Base-by-base conservation (phyloP, 176 grass and related monocot species). In the Elaeis guineensis region DNA sequence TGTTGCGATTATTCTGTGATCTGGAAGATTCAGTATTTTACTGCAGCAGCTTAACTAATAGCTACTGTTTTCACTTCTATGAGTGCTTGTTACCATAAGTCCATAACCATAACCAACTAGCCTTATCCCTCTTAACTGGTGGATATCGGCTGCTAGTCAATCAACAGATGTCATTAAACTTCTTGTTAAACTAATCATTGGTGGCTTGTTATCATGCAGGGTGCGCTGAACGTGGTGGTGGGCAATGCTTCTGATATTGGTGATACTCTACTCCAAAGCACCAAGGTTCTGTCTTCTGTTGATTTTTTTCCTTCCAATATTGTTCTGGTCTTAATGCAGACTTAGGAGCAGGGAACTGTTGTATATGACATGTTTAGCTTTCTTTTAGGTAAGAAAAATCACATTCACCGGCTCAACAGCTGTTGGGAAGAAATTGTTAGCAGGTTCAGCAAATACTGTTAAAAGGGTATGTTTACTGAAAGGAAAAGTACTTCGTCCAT, bases 381-480 rank as follows among this genome's bases (percentile, higher is more conserved):
- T 51, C n/a, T 35, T 62, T 39, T 70, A 97, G 93, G 93, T 97
- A 19, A 91, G 93, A 69, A 97, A 91, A 80, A 91, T 97, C 14
- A 97, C 87, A 4, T 97, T 97, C 72, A 97, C 93, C 51, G 93
- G 93, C 52, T 97, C 93, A 64, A 97, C 93, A 73, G 93, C 93
- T 67, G 79, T 91, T 67, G 93, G 93, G 18, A 97, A 97, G 72
- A 97, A 91, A 57, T 69, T 97, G 58, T 83, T 97, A 84, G 87
- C 78, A 65, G 93, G 93, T 59, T 91, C 87, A 70, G 87, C 87
- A 71, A 78, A 75, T 78, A 97, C 93, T 9, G 87, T 97, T 48
- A 97, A 97, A 65, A 97, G 80, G 93, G 93, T 97, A 80, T 48
- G 29, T 55, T 22, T 25, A 48, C 18, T 67, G 25, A 70, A 71